Conservation (phyloP, 306 rosid species). For the Prosopis cineraria region DNA sequence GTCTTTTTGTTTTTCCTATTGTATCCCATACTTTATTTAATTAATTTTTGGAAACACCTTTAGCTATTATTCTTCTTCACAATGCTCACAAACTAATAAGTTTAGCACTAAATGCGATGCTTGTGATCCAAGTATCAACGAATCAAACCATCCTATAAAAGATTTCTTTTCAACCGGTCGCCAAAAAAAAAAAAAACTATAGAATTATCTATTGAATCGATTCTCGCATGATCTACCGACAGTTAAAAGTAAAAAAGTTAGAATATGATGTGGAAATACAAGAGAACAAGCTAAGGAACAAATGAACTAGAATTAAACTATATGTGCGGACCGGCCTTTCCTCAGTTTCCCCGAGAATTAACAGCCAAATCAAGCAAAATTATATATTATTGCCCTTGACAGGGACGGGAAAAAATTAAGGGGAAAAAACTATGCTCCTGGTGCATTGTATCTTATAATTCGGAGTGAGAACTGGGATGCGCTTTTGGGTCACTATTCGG, state of each 20-base stretch:
- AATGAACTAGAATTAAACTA: neutral
- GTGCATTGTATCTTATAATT: neutral
- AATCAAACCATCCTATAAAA: neutral
- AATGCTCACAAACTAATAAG: neutral
- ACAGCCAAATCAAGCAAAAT: conserved; percentile 9
- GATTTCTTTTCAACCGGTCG: neutral
- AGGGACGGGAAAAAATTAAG: conserved; percentile 7
- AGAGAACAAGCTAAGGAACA: neutral
- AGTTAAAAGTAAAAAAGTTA: neutral
- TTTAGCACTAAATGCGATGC: neutral
- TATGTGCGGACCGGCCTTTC: neutral
- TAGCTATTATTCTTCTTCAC: neutral
- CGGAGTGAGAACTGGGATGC: neutral
- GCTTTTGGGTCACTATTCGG: neutral
- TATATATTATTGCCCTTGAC: neutral
- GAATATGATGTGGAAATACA: neutral
- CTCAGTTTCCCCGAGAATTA: neutral
- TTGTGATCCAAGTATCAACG: neutral
- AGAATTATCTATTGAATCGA: neutral
- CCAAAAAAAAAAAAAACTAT: too few species aligned
- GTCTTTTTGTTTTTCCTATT: neutral
- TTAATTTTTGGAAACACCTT: neutral
- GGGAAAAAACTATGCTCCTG: neutral
- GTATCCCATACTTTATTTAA: neutral
- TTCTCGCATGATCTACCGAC: neutral